Percentiles rank a stretch among this genome's conserved stretches.
Evolutionary conservation across 371 early-diverging fungal species (phyloP).

Genomic region (Lichtheimia corymbifera): DNA sequence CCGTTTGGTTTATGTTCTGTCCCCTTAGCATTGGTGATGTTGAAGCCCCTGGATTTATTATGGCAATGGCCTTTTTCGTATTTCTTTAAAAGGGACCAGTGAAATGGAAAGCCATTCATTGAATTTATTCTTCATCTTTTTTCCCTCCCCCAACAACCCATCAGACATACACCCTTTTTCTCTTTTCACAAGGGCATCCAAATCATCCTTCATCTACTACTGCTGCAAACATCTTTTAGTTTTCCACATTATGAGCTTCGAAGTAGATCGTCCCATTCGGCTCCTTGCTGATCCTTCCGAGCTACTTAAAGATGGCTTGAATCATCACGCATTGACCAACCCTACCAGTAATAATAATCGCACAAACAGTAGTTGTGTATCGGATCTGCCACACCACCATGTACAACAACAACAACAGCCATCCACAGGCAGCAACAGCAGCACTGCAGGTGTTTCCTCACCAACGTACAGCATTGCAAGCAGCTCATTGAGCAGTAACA

Average conservation of each 20-base stretch:
- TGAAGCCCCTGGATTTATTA: conserved; percentile 8
- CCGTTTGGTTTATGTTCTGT: conserved; percentile 6
- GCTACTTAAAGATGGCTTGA: conserved; percentile 9
- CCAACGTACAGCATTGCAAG: conserved; percentile 11
- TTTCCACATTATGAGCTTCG: conserved; percentile 11
- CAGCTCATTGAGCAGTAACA: conserved; percentile 9
- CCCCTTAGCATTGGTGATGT: conserved; percentile 1
- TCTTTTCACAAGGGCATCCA: neutral
- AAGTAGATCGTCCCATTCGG: conserved; percentile 15
- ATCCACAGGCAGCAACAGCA: too few species aligned
- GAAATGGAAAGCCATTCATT: too few species aligned
- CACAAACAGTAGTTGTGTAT: neutral
- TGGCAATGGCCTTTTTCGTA: neutral
- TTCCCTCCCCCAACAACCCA: neutral
- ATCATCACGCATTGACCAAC: conserved; percentile 5
- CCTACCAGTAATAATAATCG: neutral
- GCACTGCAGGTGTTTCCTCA: neutral
- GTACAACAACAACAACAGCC: too few species aligned
- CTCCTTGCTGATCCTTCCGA: conserved; percentile 11
- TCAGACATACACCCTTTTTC: neutral
- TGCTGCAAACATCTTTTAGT: neutral
- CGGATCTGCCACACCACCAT: too few species aligned
- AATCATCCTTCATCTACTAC: neutral
- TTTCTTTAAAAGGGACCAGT: too few species aligned
- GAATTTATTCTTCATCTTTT: too few species aligned